Base-by-base conservation (phyloP, 176 grass and related monocot species). In the Aegilops bicornis region DNA sequence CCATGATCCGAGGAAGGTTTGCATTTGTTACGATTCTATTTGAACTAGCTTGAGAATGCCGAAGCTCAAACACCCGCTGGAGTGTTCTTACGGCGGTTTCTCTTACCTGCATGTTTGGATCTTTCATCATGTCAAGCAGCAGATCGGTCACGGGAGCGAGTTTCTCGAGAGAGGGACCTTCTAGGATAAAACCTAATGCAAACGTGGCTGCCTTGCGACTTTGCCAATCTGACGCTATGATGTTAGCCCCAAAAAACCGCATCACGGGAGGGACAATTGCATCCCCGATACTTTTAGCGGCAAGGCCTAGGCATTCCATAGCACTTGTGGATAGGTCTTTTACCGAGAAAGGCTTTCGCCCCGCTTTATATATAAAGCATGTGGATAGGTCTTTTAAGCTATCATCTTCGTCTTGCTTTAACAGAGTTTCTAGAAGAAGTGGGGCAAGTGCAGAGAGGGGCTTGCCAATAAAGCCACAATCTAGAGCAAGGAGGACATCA, bases 131-230 rank as follows among this genome's bases (percentile, higher is more conserved):
- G 85, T 89, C 92, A 7, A 97, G 73, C 83, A 97, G 82, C 87
- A 91, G 93, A 61, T 88, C 76, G n/a, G 92, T 92, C 24, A 93
- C 66, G 0, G 91, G 92, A 79, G 71, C 79, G 48, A 95, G 90
- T 81, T 97, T 95, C 82, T 95, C 84, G 48, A 91, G 70, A 76
- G 89, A 95, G 15, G 95, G 95, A 13, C 95, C 95, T 89, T 97
- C 95, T 88, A 97, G 90, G 81, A 97, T 95, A 37, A 85, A 92
- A 50, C 92, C 95, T 93, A 97, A 94, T 79, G 95, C 95, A 90
- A 84, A 97, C 31, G 89, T 93, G 76, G 95, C 92, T 61, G 92
- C 95, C 85, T 97, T 91, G 1, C 89, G 95, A 82, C 59, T 81
- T 40, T 82, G 81, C 95, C 95, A 97, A 76, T 93, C 95, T 56